These are phyloP conservation scores for Hortiboletus campestris DNA, from an alignment of 768 basidiomycete genomes.

Conservation along the genomic window DNA sequence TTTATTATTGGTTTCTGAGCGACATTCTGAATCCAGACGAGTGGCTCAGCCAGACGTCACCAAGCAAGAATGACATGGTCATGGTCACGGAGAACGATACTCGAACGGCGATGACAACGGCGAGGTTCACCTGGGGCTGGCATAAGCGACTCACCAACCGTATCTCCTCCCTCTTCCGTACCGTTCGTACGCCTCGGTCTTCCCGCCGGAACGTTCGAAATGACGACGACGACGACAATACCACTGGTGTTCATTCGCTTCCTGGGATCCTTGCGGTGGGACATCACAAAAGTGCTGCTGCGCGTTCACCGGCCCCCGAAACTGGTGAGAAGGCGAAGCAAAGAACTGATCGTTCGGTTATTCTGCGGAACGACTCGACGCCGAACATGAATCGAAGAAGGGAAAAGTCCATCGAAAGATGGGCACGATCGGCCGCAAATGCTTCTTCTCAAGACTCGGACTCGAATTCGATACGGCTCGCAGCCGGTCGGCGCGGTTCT, in stretches of 20 bases:
- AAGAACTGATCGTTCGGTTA: conserved; percentile 17
- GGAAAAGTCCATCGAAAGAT: conserved; percentile 34
- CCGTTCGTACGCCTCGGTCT: conserved; percentile 33
- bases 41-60: conserved; percentile 70
- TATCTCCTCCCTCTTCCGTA: conserved; percentile 51
- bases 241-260: conserved; percentile 33
- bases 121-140: conserved; percentile 64
- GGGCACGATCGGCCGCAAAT: conserved; percentile 29
- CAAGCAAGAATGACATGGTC: conserved; percentile 46
- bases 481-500: conserved; percentile 29
- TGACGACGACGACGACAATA: conserved; percentile 17
- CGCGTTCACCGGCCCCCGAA: conserved; percentile 13
- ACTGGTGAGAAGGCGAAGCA: conserved; percentile 30
- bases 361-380: conserved; percentile 21
- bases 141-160: conserved; percentile 40
- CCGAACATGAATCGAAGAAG: conserved; percentile 23
- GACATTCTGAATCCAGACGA: conserved; percentile 63
- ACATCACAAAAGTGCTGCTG: conserved; percentile 27
- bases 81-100: conserved; percentile 77
- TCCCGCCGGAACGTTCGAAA: conserved; percentile 11
- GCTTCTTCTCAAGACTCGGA: conserved; percentile 18
- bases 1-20: conserved; percentile 61
- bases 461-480: conserved; percentile 10
- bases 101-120: conserved; percentile 64
- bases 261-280: conserved; percentile 22